Conservation (phyloP, 495 filamentous ascomycete species). For the Hyaloscypha hepaticicola region DNA sequence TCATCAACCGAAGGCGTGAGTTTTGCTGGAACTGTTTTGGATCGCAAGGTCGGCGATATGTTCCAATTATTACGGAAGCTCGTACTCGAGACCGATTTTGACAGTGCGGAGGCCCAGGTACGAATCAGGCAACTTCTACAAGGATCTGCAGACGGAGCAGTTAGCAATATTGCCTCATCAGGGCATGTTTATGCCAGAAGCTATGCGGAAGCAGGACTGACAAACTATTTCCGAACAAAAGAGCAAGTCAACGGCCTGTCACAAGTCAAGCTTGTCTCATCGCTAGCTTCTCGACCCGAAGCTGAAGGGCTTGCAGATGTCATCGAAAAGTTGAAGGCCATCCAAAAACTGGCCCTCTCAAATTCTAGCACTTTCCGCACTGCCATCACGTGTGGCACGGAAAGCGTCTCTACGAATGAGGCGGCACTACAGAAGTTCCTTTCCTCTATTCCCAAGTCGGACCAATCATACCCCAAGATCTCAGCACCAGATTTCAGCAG, state of each 20-base stretch:
- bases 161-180: constrained; percentile 83
- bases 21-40: constrained; percentile 81
- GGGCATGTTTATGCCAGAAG: constrained; percentile 83
- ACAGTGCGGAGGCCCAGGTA: constrained; percentile 71
- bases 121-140: constrained; percentile 85
- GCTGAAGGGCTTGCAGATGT: constrained; percentile 68
- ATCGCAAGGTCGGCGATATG: constrained; percentile 87
- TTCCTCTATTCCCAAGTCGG: constrained; percentile 49
- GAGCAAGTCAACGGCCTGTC: constrained; percentile 85
- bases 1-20: constrained; percentile 75
- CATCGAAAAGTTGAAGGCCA: constrained; percentile 81
- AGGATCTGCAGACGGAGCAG: constrained; percentile 80
- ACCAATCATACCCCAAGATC: constrained; percentile 38
- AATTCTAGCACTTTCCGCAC: constrained; percentile 61
- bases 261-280: constrained; percentile 83
- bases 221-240: constrained; percentile 61
- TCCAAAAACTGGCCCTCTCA: constrained; percentile 71
- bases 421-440: constrained; percentile 71
- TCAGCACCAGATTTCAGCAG: constrained; percentile 30
- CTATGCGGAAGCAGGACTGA: constrained; percentile 78
- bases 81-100: constrained; percentile 85
- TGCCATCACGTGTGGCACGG: constrained; percentile 81
- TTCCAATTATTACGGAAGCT: constrained; percentile 79
- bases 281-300: constrained; percentile 49
- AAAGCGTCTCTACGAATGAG: constrained; percentile 69